A percentile compares a stretch with the other conserved stretches of the same genome.
phyloP scores from a whole-genome alignment of 2,329 filamentous ascomycete genomes.

The Cladosporium cucumerinum region DNA sequence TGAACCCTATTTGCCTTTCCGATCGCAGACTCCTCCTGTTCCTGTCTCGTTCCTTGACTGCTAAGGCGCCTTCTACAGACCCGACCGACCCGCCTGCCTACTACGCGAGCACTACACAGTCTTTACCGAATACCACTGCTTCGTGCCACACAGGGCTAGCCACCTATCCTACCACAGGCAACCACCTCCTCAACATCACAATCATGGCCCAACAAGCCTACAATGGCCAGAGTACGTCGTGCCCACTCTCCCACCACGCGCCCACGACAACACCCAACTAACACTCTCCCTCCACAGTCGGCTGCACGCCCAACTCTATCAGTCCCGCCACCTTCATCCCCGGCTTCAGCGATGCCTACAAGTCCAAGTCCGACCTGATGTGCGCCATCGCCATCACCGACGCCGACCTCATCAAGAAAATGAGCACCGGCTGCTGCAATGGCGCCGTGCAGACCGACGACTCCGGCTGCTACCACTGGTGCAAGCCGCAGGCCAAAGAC shows the following conservation, averaged over 20 bases:
- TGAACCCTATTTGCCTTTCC: neutral
- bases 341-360: constrained; percentile 8
- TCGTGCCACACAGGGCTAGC: neutral
- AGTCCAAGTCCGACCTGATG: neutral
- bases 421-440: constrained; percentile 10
- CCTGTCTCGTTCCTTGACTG: neutral
- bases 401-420: neutral
- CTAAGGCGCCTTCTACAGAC: neutral
- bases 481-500: constrained; percentile 4
- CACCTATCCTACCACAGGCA: neutral
- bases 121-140: neutral
- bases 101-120: neutral
- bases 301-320: constrained; percentile 13
- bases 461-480: constrained; percentile 14
- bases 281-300: constrained; percentile 1
- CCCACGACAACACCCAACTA: neutral
- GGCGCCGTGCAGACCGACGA: constrained; percentile 1
- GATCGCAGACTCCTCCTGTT: constrained; percentile 7
- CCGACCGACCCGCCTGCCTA: neutral
- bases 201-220: neutral
- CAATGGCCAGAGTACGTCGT: constrained; percentile 1
- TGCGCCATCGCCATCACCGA: constrained; percentile 8
- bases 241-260: too few relatives aligned
- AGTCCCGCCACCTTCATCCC: constrained; percentile 10
- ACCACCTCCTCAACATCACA: neutral